phyloP scores from a whole-genome alignment of 2,329 filamentous ascomycete genomes.

The Diplodia seriata region DNA sequence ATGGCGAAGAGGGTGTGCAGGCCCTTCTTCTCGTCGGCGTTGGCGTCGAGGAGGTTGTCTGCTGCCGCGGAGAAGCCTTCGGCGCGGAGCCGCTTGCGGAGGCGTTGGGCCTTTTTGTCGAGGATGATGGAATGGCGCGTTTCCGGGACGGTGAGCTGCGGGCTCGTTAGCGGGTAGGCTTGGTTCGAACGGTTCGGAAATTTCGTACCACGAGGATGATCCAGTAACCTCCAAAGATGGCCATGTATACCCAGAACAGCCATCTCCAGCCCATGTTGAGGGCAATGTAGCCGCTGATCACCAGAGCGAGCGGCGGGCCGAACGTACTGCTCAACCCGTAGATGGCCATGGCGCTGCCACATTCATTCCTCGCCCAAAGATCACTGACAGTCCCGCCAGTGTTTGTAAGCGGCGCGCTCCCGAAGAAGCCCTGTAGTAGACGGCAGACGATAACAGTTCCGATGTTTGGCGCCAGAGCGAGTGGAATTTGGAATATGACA shows the following conservation, averaged over 20 bases:
- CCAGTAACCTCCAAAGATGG: slow-evolving; percentile 47
- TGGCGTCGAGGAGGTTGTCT: slow-evolving; percentile 22
- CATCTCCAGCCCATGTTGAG: slow-evolving; percentile 46
- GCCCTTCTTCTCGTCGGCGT: slow-evolving; percentile 29
- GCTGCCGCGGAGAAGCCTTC: slow-evolving; percentile 23
- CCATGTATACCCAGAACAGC: slow-evolving; percentile 49
- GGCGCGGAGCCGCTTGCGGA: slow-evolving; percentile 56
- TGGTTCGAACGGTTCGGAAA: slow-evolving; percentile 22
- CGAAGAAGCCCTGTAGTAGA: slow-evolving; percentile 28
- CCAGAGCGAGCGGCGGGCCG: slow-evolving; percentile 44
- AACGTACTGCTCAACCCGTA: slow-evolving; percentile 43
- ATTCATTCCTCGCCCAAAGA: slow-evolving; percentile 40
- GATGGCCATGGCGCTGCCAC: slow-evolving; percentile 37
- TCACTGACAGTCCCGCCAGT: slow-evolving; percentile 37
- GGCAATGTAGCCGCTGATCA: slow-evolving; percentile 48
- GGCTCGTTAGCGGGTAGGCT: slow-evolving; percentile 5
- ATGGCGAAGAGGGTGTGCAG: slow-evolving; percentile 35
- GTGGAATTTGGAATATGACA: slow-evolving; percentile 39
- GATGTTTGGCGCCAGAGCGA: slow-evolving; percentile 41
- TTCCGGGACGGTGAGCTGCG: slow-evolving; percentile 39
- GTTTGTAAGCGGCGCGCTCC: slow-evolving; percentile 31
- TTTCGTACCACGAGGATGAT: slow-evolving; percentile 26
- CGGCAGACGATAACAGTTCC: slow-evolving; percentile 36
- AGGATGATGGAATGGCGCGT: slow-evolving; percentile 43
- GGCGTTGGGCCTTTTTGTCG: slow-evolving; percentile 54